Evolutionary conservation across 768 basidiomycete species (phyloP).

Genomic region (Russula foetens): DNA sequence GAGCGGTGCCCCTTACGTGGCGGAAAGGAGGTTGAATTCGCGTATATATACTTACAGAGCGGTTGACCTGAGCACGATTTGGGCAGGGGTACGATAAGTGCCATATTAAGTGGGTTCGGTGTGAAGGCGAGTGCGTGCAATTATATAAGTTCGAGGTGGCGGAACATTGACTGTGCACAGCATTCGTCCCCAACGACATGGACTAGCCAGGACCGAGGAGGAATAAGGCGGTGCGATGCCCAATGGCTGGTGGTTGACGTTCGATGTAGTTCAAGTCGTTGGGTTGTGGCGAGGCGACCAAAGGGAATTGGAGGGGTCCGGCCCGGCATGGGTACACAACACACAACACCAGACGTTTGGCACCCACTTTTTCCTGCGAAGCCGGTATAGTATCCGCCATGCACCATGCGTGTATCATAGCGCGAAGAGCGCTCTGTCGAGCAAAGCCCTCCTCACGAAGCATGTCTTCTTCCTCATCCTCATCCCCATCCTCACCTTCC

Average conservation of each 20-base stretch:
- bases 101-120: background rate
- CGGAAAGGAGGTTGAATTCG: background rate
- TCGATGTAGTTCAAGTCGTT: too few relatives aligned
- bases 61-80: conserved; percentile 13
- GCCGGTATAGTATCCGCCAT: background rate
- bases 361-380: background rate
- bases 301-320: too few relatives aligned
- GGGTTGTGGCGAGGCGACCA: too few relatives aligned
- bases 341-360: background rate
- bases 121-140: background rate
- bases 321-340: too few relatives aligned
- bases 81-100: too few relatives aligned
- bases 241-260: too few relatives aligned
- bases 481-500: too few relatives aligned
- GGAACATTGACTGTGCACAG: background rate
- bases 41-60: conserved; percentile 10
- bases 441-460: conserved; percentile 9
- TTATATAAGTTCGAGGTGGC: conserved; percentile 1
- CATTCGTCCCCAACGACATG: background rate
- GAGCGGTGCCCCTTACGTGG: conserved; percentile 31
- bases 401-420: conserved; percentile 5
- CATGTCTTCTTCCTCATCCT: conserved; percentile 16
- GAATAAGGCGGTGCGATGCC: background rate
- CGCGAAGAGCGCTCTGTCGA: background rate
- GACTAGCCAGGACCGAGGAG: background rate